phyloP scores from a whole-genome alignment of 2,329 filamentous ascomycete species.

The Xylariaceae sp. region DNA sequence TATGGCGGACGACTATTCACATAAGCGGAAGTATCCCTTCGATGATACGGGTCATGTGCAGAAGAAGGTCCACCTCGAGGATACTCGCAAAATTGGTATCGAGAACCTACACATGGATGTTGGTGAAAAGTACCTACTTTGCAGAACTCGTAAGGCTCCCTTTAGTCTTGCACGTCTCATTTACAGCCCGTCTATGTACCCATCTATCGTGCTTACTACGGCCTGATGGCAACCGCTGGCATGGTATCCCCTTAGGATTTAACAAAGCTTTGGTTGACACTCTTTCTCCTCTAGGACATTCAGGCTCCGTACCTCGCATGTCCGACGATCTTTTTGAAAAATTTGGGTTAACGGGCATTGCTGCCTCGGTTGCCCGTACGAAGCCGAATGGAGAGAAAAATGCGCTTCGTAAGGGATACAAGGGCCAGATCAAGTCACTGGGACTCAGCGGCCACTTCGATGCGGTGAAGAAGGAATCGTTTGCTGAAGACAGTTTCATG shows the following conservation, averaged over 20 bases:
- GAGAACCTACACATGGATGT: constrained; percentile 68
- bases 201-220: constrained; percentile 27
- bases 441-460: constrained; percentile 66
- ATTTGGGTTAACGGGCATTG: constrained; percentile 59
- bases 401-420: constrained; percentile 68
- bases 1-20: constrained; percentile 56
- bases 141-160: constrained; percentile 68
- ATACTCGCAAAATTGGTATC: constrained; percentile 60
- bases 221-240: constrained; percentile 10
- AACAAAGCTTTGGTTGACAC: constrained; percentile 47
- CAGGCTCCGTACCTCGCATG: constrained; percentile 49
- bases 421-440: constrained; percentile 67
- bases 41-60: constrained; percentile 59
- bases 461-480: constrained; percentile 56
- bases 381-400: constrained; percentile 70
- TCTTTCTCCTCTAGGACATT: constrained; percentile 50
- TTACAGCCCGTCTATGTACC: constrained; percentile 28
- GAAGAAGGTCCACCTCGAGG: constrained; percentile 66
- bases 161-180: constrained; percentile 41
- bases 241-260: constrained; percentile 27
- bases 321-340: constrained; percentile 62
- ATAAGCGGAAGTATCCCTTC: constrained; percentile 64
- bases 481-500: constrained; percentile 55
- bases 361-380: constrained; percentile 63
- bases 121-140: constrained; percentile 68